Evolutionary conservation across 352 stramenopile genomes (phyloP), one percentile per base, ranked within the genome.

Genomic region (Phytophthora sojae): DNA sequence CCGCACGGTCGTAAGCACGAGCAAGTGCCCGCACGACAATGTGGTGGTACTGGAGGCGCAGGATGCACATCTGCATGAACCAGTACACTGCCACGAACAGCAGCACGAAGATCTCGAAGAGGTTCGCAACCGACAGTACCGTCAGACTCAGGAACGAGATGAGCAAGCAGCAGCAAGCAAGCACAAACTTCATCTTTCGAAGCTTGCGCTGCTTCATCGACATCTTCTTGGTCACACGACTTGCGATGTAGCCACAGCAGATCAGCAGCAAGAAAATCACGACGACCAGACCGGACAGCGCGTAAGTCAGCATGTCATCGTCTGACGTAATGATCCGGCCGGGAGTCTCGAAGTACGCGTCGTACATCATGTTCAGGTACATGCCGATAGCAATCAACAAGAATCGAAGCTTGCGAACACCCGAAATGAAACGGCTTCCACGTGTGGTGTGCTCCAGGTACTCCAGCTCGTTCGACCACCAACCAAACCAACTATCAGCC

Each of bases 131-230:
- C 54, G 85, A 86, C 44, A 96, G 57, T 21, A 93, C 74, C 26
- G 87, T 88, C 42, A 96, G 73, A 71, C 84, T 91, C 30, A 93
- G 61, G 44, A 93, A 11, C n/a, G 83, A 81, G 29, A 94, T 35
- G 32, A 90, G 29, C 60, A 95, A 76, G 57, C 88, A 89, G 67
- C 77, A 88, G 64, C 86, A 94, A 26, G 80, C 75, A 23, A 96
- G 73, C 57, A 91, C 42, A 56, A 96, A 96, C 77, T 96, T 96
- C 14, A 94, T 94, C 84, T 95, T 96, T 32, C 89, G 88, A 29
- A 96, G 66, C 75, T 95, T 95, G 72, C 87, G 88, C 69, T 96
- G 89, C 77, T 95, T 95, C 86, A 96, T 94, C 52, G 86, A 91
- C 85, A 93, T 94, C 71, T 95, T 94, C 83, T 96, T 96, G 37